Evolutionary conservation across 352 stramenopile species (phyloP).

Genomic region (Phytophthora pseudosyringae): DNA sequence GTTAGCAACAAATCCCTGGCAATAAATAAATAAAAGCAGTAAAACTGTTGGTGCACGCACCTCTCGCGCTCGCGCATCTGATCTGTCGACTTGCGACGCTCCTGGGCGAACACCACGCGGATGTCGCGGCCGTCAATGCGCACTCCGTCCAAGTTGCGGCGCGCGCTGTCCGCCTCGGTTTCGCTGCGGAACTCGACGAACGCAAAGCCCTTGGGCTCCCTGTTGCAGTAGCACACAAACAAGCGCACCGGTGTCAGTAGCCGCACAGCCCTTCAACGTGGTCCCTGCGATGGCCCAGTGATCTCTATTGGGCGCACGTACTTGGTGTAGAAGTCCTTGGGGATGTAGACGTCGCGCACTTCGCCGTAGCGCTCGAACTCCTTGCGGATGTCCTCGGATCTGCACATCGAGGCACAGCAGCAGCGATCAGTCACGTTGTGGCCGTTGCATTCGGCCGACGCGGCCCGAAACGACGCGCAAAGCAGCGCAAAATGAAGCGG

Average conservation of each 20-base stretch:
- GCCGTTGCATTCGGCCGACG: constrained; percentile 11
- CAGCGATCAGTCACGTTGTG: constrained; percentile 13
- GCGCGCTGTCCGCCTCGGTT: constrained; percentile 91
- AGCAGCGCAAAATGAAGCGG: background rate
- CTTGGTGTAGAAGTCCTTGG: constrained; percentile 94
- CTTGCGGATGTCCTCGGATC: constrained; percentile 90
- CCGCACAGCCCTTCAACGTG: background rate
- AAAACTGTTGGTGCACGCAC: constrained; percentile 29
- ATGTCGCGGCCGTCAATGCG: constrained; percentile 93
- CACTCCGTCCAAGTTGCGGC: constrained; percentile 91
- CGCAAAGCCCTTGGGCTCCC: constrained; percentile 94
- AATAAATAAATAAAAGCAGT: background rate
- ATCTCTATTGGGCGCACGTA: constrained; percentile 33
- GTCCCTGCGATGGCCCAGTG: background rate
- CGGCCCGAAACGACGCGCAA: background rate
- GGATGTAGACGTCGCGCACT: constrained; percentile 96
- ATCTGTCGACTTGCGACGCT: constrained; percentile 95
- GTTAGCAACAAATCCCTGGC: background rate
- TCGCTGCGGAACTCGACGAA: constrained; percentile 96
- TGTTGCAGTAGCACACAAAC: constrained; percentile 29
- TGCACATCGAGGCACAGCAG: constrained; percentile 39
- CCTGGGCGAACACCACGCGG: constrained; percentile 96
- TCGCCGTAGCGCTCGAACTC: constrained; percentile 95
- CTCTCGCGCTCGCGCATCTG: constrained; percentile 93
- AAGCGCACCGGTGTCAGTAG: constrained; percentile 5